A percentile compares a stretch with the other conserved stretches of the same genome.
Conservation (phyloP, 257 asterid genomes). For the Solanum rostratum region DNA sequence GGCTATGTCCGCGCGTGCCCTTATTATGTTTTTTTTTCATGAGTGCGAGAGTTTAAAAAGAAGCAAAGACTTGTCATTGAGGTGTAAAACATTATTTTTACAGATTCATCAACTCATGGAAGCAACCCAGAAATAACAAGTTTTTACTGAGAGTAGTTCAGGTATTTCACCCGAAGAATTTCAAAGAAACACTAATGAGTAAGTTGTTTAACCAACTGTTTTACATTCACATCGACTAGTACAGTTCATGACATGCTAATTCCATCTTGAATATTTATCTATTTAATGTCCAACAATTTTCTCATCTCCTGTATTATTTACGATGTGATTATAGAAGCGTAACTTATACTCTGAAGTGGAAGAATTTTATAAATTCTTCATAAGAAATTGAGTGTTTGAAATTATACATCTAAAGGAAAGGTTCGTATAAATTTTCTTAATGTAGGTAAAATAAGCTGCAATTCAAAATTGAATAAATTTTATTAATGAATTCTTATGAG, state of each 20-base stretch:
- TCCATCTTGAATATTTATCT: background rate
- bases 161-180: background rate
- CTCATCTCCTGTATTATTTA: background rate
- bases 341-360: background rate
- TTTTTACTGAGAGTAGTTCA: background rate
- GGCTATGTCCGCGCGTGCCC: too few species aligned
- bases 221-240: background rate
- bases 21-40: too few species aligned
- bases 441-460: too few species aligned
- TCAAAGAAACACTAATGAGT: constrained; percentile 1
- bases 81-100: background rate
- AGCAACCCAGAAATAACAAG: constrained; percentile 5
- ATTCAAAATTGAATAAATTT: too few species aligned
- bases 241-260: background rate
- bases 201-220: background rate
- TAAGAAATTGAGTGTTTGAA: too few species aligned
- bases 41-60: background rate
- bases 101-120: constrained; percentile 11
- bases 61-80: background rate
- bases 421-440: too few species aligned
- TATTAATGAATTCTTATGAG: too few species aligned
- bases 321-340: background rate
- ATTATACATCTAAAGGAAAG: too few species aligned
- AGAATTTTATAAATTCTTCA: too few species aligned
- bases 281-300: background rate